Base-by-base conservation (phyloP, 768 basidiomycete genomes). In the Fomitopsis serialis region DNA sequence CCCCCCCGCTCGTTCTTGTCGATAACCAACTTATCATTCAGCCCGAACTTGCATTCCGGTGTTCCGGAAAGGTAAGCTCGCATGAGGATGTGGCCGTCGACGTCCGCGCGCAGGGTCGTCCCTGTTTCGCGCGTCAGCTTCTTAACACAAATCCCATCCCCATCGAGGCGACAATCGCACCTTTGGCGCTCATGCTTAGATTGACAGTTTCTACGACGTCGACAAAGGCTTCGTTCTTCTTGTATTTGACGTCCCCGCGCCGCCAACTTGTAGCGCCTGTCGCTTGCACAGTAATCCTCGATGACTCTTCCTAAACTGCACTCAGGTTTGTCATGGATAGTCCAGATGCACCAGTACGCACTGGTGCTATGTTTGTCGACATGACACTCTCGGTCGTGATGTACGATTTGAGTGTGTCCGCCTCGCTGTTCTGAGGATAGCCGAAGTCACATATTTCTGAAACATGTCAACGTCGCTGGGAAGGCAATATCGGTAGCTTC, bases 181-280 rank as follows among this genome's bases (percentile, higher is more conserved):
- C 95, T 40, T 96, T 98, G 2, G 94, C 89, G 67, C 92, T 96
- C 95, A 98, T 97, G 61, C 92, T 87, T 51, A 98, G 68, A 64
- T 99, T 98, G 56, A 99, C 91, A 2, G 81, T 91, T 74, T 99
- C 97, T 42, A 99, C 90, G 9, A 99, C 97, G 66, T 99, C 97
- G n/a, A 99, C 96, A 61, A 98, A 99, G 0, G 97, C 97, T 65
- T 99, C 97, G 60, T 99, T 99, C 79, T 98, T 99, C 76, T 97
- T 89, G 71, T 99, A 98, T 69, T 95, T 96, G 63, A 98, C 95
- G 65, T 98, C 97, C 15, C 83, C 87, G 53, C 95, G 78, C 40
- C 97, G 76, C 97, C 97, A 99, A 67, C 88, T 96, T 29, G 90
- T 98, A 25, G 91, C 87, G 0, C 97, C 97, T 0, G 97, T 99